Conservation (phyloP, 208 protist species). For the Wallacemonas collosoma region DNA sequence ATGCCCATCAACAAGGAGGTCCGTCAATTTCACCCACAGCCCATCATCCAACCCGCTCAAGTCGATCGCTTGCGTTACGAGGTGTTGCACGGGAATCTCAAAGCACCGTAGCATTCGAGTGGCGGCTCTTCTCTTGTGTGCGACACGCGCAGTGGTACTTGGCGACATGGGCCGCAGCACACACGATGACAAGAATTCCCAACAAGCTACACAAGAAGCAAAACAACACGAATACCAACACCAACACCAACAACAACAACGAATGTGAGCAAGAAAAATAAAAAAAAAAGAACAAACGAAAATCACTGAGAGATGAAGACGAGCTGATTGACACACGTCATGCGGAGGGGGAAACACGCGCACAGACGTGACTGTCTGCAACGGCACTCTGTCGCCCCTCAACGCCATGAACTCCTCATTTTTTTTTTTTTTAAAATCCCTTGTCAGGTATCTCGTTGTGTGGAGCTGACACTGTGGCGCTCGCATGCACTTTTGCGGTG, state of each 20-base stretch:
- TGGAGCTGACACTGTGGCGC: no score
- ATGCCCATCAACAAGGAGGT: conserved; percentile 71
- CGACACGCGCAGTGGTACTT: neutral
- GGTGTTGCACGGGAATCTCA: neutral
- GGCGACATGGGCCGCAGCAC: no score
- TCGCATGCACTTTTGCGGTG: no score
- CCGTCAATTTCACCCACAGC: conserved; percentile 34
- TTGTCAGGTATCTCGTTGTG: no score
- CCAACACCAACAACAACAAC: no score
- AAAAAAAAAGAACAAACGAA: neutral
- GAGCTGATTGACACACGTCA: no score
- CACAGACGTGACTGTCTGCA: neutral
- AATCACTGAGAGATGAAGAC: neutral
- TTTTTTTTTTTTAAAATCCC: no score
- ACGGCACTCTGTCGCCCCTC: no score
- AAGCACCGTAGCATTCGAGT: neutral
- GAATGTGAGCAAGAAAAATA: neutral
- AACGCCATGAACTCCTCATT: no score
- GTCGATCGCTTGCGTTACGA: conserved; percentile 1
- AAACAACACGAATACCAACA: neutral
- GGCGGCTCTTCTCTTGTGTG: neutral
- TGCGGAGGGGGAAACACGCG: no score
- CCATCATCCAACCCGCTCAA: conserved; percentile 4
- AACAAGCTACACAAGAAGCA: neutral
- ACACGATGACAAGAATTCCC: no score